Evolutionary conservation across 169 alveolate species (phyloP).

Genomic region (Eimeria necatrix): DNA sequence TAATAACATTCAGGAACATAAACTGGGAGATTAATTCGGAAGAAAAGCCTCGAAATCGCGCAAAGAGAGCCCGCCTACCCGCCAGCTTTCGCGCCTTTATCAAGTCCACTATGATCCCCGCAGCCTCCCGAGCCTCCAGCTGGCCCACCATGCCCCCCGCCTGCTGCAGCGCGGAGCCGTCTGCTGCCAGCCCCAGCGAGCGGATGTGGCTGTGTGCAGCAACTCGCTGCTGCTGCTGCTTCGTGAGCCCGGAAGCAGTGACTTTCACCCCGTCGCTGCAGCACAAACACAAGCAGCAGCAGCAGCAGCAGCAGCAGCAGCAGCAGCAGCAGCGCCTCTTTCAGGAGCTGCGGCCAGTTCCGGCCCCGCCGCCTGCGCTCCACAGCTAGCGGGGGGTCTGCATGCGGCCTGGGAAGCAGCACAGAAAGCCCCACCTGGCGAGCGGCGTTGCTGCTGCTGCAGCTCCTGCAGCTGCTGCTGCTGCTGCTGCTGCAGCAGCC

Average conservation of each 20-base stretch:
- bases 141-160: slow-evolving; percentile 98
- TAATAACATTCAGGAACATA: neutral
- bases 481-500: no score
- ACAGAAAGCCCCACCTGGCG: no score
- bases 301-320: slow-evolving; percentile 8
- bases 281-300: neutral
- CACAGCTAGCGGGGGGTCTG: no score
- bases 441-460: no score
- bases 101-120: slow-evolving; percentile 98
- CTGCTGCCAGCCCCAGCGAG: slow-evolving; percentile 98
- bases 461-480: no score
- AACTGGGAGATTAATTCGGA: neutral
- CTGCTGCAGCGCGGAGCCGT: slow-evolving; percentile 91
- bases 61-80: slow-evolving; percentile 72
- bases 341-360: neutral
- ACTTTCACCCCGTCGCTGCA: slow-evolving; percentile 60
- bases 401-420: no score
- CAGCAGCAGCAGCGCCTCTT: neutral
- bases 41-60: neutral
- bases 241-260: slow-evolving; percentile 20
- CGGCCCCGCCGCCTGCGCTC: neutral
- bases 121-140: slow-evolving; percentile 99
- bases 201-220: slow-evolving; percentile 99
- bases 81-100: slow-evolving; percentile 97
- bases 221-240: slow-evolving; percentile 89